These are phyloP conservation scores for Globisporangium splendens DNA, from an alignment of 352 stramenopile genomes.

Conservation along the genomic window DNA sequence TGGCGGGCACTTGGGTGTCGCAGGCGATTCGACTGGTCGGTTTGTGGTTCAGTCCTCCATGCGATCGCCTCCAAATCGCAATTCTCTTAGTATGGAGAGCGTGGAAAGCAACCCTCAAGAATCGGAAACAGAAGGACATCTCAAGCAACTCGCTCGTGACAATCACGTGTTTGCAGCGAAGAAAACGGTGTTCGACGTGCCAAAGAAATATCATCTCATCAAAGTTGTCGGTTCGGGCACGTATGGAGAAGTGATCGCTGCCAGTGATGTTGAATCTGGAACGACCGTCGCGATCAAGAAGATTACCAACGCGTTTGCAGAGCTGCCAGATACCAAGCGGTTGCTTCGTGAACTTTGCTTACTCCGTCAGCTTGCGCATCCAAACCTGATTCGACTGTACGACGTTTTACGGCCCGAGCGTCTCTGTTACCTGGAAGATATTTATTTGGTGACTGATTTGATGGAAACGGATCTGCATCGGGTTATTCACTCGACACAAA, in stretches of 20 bases:
- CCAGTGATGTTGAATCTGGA: conserved; percentile 71
- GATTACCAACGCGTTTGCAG: conserved; percentile 80
- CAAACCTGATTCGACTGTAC: conserved; percentile 92
- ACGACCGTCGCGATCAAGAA: conserved; percentile 95
- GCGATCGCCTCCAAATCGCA: conserved; percentile 7
- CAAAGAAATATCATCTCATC: conserved; percentile 78
- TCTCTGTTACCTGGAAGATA: conserved; percentile 93
- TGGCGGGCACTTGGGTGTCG: conserved; percentile 21
- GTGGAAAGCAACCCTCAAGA: conserved; percentile 14
- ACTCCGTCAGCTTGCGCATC: conserved; percentile 80
- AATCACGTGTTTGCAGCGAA: conserved; percentile 72
- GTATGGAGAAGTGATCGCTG: conserved; percentile 80
- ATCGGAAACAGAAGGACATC: conserved; percentile 25
- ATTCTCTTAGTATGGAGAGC: background rate
- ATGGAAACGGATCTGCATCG: conserved; percentile 94
- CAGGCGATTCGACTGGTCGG: conserved; percentile 13
- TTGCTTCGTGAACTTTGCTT: conserved; percentile 95
- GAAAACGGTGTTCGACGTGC: conserved; percentile 68
- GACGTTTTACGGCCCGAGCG: conserved; percentile 92
- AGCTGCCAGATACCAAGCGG: conserved; percentile 82
- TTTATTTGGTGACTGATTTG: conserved; percentile 95
- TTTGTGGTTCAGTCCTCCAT: conserved; percentile 23
- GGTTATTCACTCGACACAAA: conserved; percentile 90
- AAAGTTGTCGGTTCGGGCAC: conserved; percentile 77
- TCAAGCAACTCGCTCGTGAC: conserved; percentile 38